These are phyloP conservation scores for Corchorus olitorius DNA, from an alignment of 345 rosid species.

Conservation along the genomic window DNA sequence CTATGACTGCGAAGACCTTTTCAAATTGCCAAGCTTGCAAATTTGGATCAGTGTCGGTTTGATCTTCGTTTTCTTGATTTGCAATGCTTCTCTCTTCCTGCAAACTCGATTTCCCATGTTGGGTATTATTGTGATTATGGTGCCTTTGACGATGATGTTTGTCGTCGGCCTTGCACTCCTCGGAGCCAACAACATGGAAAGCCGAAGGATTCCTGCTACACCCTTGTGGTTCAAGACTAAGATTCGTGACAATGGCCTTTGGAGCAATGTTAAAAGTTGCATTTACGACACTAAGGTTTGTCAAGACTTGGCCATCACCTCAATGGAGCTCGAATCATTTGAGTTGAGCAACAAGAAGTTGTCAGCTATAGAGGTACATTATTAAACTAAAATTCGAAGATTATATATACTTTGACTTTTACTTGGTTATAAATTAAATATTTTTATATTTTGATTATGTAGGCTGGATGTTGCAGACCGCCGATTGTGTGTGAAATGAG, in stretches of 20 bases:
- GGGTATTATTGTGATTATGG: slow-evolving; percentile 53
- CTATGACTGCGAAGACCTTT: slow-evolving; percentile 69
- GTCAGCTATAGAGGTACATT: slow-evolving; percentile 57
- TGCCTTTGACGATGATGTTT: slow-evolving; percentile 53
- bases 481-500: slow-evolving; percentile 60
- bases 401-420: not conserved
- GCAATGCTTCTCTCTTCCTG: slow-evolving; percentile 43
- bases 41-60: slow-evolving; percentile 45
- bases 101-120: slow-evolving; percentile 49
- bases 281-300: slow-evolving; percentile 51
- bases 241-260: slow-evolving; percentile 40
- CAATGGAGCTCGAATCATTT: slow-evolving; percentile 32
- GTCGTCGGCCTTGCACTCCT: slow-evolving; percentile 59
- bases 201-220: slow-evolving; percentile 49
- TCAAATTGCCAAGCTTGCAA: slow-evolving; percentile 59
- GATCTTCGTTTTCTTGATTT: slow-evolving; percentile 49
- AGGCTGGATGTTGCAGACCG: slow-evolving; percentile 87
- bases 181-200: slow-evolving; percentile 58
- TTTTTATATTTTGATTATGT: not conserved
- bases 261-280: slow-evolving; percentile 69
- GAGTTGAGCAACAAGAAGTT: slow-evolving; percentile 44
- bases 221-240: slow-evolving; percentile 57
- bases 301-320: slow-evolving; percentile 38
- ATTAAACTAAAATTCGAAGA: not conserved
- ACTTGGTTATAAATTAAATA: not conserved